Percentiles rank a stretch among this genome's conserved stretches.
These are phyloP conservation scores for Lantana camara DNA, from an alignment of 257 asterid genomes.

Conservation along the genomic window DNA sequence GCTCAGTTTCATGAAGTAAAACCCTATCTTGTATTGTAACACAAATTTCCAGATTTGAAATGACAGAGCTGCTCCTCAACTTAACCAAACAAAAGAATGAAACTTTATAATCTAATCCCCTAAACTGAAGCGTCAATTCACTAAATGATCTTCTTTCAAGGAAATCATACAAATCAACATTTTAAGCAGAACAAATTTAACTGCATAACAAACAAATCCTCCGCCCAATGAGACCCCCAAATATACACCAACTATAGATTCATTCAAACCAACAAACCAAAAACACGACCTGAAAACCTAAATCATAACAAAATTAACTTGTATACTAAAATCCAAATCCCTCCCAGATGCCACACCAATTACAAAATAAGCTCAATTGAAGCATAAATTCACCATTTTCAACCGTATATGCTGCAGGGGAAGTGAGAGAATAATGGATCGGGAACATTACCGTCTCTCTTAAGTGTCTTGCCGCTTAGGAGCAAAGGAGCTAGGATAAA, in stretches of 20 bases:
- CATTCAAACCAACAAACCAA: neutral
- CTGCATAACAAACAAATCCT: neutral
- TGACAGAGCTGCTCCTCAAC: neutral
- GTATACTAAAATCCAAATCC: neutral
- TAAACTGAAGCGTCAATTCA: neutral
- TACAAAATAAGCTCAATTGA: neutral
- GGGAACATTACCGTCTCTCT: conserved; percentile 52
- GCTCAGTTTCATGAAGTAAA: too few species aligned
- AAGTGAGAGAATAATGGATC: neutral
- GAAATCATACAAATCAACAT: conserved; percentile 3
- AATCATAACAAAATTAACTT: neutral
- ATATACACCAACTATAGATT: neutral
- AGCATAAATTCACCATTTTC: neutral
- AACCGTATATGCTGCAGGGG: neutral
- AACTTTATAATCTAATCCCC: neutral
- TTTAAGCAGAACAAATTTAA: neutral
- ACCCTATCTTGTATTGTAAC: neutral
- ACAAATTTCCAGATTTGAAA: neutral
- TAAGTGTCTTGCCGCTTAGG: conserved; percentile 49
- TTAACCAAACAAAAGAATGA: neutral
- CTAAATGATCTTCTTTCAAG: neutral
- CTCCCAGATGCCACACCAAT: neutral
- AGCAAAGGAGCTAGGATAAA: conserved; percentile 23
- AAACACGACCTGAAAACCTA: neutral
- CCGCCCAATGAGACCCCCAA: neutral